phyloP scores from a whole-genome alignment of 306 rosid genomes.

The Hippophae rhamnoides region DNA sequence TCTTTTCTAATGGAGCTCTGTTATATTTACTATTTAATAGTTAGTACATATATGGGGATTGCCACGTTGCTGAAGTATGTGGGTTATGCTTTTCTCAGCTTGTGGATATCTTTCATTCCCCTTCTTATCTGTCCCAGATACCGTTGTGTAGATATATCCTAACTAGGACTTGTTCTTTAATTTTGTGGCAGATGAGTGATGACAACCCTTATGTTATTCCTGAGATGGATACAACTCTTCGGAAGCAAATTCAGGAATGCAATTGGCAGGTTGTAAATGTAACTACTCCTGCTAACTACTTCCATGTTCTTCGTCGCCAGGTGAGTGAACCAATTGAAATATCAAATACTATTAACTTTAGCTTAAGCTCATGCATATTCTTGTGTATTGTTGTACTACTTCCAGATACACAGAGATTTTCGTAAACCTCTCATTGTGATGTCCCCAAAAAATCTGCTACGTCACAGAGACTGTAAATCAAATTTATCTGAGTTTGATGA shows the following conservation, averaged over 20 bases:
- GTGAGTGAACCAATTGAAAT: conserved; percentile 31
- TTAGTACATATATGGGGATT: too few species aligned
- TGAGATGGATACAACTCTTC: conserved; percentile 92
- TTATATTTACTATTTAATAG: not conserved
- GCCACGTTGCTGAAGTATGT: too few species aligned
- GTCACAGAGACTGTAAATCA: conserved; percentile 86
- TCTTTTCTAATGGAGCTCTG: not conserved
- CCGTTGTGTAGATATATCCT: conserved; percentile 2
- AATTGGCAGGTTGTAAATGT: conserved; percentile 95
- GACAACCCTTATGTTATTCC: conserved; percentile 89
- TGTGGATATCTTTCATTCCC: not conserved
- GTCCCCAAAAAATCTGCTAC: conserved; percentile 92
- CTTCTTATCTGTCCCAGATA: not conserved
- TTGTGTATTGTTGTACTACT: conserved; percentile 14
- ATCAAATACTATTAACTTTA: conserved; percentile 4
- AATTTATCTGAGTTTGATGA: conserved; percentile 93
- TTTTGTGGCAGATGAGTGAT: conserved; percentile 82
- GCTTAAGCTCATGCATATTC: not conserved
- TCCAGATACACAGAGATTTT: conserved; percentile 79
- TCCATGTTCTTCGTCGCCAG: conserved; percentile 95
- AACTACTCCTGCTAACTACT: conserved; percentile 94
- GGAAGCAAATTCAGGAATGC: conserved; percentile 96
- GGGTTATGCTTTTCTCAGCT: not conserved
- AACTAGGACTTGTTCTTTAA: conserved; percentile 14
- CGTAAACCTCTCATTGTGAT: conserved; percentile 91